These are phyloP conservation scores for Teunomyces funiuensis DNA, from an alignment of 805 yeast genomes.

Conservation along the genomic window DNA sequence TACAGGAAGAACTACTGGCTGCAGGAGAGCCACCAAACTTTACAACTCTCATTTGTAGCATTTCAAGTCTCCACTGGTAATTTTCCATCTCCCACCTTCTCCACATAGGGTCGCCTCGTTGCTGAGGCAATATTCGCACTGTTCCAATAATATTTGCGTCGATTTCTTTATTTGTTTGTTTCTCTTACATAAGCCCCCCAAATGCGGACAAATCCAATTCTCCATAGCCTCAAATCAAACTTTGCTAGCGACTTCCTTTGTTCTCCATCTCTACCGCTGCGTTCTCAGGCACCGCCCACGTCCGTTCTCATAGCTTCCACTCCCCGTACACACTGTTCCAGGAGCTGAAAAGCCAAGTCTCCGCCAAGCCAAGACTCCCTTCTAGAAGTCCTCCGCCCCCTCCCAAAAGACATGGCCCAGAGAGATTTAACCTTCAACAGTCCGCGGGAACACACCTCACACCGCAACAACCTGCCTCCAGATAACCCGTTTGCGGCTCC, in stretches of 20 bases:
- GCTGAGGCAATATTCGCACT: background rate
- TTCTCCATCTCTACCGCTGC: background rate
- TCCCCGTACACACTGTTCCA: too few species aligned
- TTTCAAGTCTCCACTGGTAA: too few species aligned
- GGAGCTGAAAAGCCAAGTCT: background rate
- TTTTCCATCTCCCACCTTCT: too few species aligned
- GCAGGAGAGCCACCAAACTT: too few species aligned
- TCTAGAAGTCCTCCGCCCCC: too few species aligned
- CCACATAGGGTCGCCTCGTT: background rate
- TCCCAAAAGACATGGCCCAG: slow-evolving; percentile 16
- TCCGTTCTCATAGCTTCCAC: too few species aligned
- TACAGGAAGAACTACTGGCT: too few species aligned
- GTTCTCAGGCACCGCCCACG: too few species aligned
- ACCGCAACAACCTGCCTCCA: slow-evolving; percentile 4
- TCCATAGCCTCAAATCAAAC: slow-evolving; percentile 5
- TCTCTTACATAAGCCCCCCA: background rate
- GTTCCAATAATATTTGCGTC: background rate
- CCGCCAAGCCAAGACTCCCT: slow-evolving; percentile 3
- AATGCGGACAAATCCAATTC: slow-evolving; percentile 3
- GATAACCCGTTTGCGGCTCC: slow-evolving; percentile 14
- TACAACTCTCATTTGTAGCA: too few species aligned
- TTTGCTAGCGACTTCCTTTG: background rate
- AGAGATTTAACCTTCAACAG: slow-evolving; percentile 36
- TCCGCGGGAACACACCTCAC: slow-evolving; percentile 9
- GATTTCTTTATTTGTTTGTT: too few species aligned